Evolutionary conservation across 2,329 filamentous ascomycete species (phyloP), one percentile per base, ranked within the genome.

Genomic region (Emergomyces pasteurianus): DNA sequence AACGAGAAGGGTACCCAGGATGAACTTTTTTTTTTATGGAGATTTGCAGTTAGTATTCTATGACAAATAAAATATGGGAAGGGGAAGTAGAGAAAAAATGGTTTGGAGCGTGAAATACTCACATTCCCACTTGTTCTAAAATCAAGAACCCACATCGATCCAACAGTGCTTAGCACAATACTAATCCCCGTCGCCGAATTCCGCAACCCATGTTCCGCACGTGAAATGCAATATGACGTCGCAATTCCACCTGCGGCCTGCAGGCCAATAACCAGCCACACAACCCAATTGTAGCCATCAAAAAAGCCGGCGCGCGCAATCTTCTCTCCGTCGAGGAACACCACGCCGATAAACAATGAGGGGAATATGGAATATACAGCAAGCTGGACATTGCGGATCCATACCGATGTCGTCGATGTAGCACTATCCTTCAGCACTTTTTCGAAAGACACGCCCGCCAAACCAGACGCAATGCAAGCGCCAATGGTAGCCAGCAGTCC

Each of bases 351-450:
- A 61, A 97, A 85, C 0, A 96, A 79, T 0, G 92, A 89, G 0
- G 92, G 90, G 68, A 96, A 92, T 1, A 97, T 79, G 0, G 92
- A 96, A 77, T 96, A 99, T 70, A 96, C 89, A 0, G 91, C 92
- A 28, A 99, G 79, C 73, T 99, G 94, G 54, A 96, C 88, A 72
- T 97, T 99, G 63, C 94, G 86, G 50, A 94, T 86, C 94, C 94
- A 99, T 16, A 97, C 81, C 0, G 90, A 92, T 2, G 54, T 57
- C 6, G 86, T 86, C 55, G 85, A 82, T 1, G 82, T 81, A 0
- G 83, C 81, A n/a, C 88, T 88, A 65, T 96, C 88, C 73, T 95
- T 96, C 60, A 97, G 79, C 2, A 96, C 86, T 75, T 95, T 96
- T 73, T 97, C 78, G 65, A 79, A 78, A 58, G 77, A 78, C 2